These are phyloP conservation scores for Arachnomyces sp. DNA, from an alignment of 2,329 filamentous ascomycete species.

Conservation along the genomic window DNA sequence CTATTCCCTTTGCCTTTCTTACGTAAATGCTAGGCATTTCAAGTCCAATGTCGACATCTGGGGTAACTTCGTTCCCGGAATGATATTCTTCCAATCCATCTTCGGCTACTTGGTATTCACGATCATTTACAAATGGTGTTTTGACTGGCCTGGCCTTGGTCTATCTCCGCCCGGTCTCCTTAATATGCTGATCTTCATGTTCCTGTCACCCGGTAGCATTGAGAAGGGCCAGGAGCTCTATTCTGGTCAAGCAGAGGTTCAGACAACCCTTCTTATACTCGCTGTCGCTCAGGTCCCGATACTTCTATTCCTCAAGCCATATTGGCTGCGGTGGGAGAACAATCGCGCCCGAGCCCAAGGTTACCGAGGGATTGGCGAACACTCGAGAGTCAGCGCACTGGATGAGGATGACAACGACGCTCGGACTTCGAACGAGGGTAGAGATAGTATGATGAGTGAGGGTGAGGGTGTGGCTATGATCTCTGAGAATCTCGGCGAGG, in stretches of 20 bases:
- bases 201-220: conserved; percentile 72
- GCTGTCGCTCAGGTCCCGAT: conserved; percentile 83
- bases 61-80: conserved; percentile 94
- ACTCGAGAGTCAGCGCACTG: conserved; percentile 75
- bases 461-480: conserved; percentile 82
- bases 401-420: conserved; percentile 70
- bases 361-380: conserved; percentile 89
- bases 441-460: conserved; percentile 65
- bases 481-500: conserved; percentile 67
- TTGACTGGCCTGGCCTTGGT: conserved; percentile 69
- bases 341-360: conserved; percentile 80
- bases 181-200: conserved; percentile 99
- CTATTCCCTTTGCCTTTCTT: conserved; percentile 88
- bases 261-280: conserved; percentile 70
- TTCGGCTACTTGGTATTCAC: conserved; percentile 93
- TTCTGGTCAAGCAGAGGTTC: conserved; percentile 65
- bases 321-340: conserved; percentile 90
- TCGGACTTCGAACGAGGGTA: conserved; percentile 47
- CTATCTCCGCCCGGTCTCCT: conserved; percentile 74
- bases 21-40: conserved; percentile 90
- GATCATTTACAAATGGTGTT: conserved; percentile 94
- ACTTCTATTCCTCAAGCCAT: conserved; percentile 87
- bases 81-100: conserved; percentile 99
- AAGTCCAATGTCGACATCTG: conserved; percentile 91
- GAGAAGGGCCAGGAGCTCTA: conserved; percentile 66